phyloP scores from a whole-genome alignment of 768 basidiomycete species.

The Trichaptum fuscoviolaceum region DNA sequence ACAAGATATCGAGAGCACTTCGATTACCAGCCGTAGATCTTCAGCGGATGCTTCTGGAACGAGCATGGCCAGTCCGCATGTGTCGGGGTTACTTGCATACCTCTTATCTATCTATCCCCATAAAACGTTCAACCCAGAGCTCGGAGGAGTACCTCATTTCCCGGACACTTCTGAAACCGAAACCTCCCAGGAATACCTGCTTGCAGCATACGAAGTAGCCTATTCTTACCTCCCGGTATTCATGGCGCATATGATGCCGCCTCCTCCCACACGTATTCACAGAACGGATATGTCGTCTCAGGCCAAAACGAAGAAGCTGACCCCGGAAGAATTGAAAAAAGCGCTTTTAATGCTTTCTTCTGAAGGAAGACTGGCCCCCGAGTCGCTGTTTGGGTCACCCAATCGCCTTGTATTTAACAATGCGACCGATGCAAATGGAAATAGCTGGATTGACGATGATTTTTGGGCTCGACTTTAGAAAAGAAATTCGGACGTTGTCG shows the following conservation, averaged over 20 bases:
- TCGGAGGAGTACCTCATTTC: conserved; percentile 25
- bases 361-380: conserved; percentile 32
- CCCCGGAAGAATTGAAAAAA: conserved; percentile 71
- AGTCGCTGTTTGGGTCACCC: conserved; percentile 46
- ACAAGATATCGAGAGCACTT: background rate
- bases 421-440: conserved; percentile 36
- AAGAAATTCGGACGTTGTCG: background rate
- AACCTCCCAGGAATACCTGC: conserved; percentile 29
- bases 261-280: conserved; percentile 38
- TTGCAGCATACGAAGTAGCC: conserved; percentile 48
- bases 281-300: conserved; percentile 29
- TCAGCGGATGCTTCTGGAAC: background rate
- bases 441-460: background rate
- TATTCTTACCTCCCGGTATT: conserved; percentile 54
- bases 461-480: background rate
- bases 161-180: conserved; percentile 27
- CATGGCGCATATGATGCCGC: conserved; percentile 53
- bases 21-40: background rate
- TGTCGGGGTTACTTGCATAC: background rate
- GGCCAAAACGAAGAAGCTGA: conserved; percentile 39
- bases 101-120: background rate
- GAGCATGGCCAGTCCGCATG: background rate
- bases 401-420: conserved; percentile 84
- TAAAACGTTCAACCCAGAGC: background rate
- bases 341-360: conserved; percentile 62